Evolutionary conservation across 257 asterid species (phyloP).

Genomic region (Verbena officinalis): DNA sequence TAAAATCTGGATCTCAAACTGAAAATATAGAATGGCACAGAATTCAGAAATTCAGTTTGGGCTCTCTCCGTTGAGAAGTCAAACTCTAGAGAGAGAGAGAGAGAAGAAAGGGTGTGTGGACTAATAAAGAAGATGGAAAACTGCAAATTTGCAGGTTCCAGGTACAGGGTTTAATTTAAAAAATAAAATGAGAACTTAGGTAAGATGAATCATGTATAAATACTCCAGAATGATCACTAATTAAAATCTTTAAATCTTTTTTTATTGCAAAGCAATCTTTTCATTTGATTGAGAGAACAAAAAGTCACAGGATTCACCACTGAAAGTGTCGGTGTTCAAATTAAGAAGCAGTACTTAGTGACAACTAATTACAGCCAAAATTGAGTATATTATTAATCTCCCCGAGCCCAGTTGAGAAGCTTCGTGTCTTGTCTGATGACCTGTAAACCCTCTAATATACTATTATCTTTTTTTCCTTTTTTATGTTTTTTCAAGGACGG

Average conservation of each 20-base stretch:
- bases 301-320: slow-evolving; percentile 42
- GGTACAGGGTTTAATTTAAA: slow-evolving; percentile 37
- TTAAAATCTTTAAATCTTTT: not conserved
- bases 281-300: slow-evolving; percentile 7
- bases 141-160: slow-evolving; percentile 35
- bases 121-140: slow-evolving; percentile 34
- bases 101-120: slow-evolving; percentile 30
- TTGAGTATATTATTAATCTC: slow-evolving; percentile 6
- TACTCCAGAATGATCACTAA: not conserved
- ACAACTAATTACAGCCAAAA: slow-evolving; percentile 56
- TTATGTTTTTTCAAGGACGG: not conserved
- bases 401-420: slow-evolving; percentile 25
- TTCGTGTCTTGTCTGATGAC: slow-evolving; percentile 45
- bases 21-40: slow-evolving; percentile 39
- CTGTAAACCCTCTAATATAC: slow-evolving; percentile 23
- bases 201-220: not conserved
- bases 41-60: slow-evolving; percentile 36
- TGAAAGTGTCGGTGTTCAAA: slow-evolving; percentile 49
- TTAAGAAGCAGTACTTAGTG: slow-evolving; percentile 43
- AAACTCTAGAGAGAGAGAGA: slow-evolving; percentile 32
- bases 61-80: slow-evolving; percentile 33
- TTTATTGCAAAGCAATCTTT: no score
- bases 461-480: not conserved
- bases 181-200: not conserved
- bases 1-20: slow-evolving; percentile 53